Conservation (phyloP, 2,329 filamentous ascomycete genomes). For the Talaromyces islandicus region DNA sequence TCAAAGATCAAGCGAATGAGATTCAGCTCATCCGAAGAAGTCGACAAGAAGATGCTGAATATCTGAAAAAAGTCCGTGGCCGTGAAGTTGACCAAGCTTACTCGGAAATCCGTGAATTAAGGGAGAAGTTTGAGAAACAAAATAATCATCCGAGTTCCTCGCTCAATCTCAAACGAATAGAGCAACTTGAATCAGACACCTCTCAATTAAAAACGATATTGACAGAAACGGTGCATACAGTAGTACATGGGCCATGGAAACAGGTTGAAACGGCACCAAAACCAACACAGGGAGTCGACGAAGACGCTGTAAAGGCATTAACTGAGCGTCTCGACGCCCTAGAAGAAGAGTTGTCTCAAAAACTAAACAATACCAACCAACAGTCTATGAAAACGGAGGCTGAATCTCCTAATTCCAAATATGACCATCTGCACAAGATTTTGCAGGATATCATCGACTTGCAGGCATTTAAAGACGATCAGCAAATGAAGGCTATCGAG, state of each 20-base stretch:
- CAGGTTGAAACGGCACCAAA: background rate
- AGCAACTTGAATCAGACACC: background rate
- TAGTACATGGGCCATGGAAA: background rate
- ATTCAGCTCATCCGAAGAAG: background rate
- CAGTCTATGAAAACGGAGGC: background rate
- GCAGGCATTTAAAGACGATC: constrained; percentile 17
- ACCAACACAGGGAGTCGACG: background rate
- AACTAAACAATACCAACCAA: background rate
- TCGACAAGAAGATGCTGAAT: background rate
- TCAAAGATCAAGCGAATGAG: background rate
- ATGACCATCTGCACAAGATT: background rate
- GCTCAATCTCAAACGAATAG: background rate
- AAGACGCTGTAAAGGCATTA: background rate
- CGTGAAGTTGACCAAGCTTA: background rate
- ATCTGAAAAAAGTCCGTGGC: background rate
- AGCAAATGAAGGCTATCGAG: constrained; percentile 16
- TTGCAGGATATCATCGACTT: constrained; percentile 13
- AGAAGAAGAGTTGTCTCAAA: background rate
- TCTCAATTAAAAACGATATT: background rate
- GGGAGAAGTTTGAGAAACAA: background rate
- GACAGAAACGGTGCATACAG: background rate
- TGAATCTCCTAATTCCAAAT: background rate
- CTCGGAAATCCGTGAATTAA: background rate
- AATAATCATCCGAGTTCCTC: background rate
- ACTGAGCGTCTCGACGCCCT: background rate